These are phyloP conservation scores for Trametes cubensis DNA, from an alignment of 768 basidiomycete genomes.

Conservation along the genomic window DNA sequence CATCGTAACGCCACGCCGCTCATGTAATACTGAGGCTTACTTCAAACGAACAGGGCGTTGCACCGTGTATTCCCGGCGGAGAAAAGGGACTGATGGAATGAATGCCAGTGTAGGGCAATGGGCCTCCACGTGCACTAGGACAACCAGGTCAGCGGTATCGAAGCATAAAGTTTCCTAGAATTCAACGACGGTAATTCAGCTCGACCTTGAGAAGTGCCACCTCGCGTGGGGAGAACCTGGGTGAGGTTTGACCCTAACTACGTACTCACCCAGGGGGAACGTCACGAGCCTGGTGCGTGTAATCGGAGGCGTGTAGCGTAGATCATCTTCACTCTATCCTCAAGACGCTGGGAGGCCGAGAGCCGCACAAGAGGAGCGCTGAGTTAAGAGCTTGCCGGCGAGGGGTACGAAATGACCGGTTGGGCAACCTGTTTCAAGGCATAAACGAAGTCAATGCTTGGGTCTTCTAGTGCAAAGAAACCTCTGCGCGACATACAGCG, in stretches of 20 bases:
- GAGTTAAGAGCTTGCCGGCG: not conserved
- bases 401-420: slow-evolving; percentile 20
- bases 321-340: too few species aligned
- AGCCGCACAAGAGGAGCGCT: too few species aligned
- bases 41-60: not conserved
- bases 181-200: slow-evolving; percentile 2
- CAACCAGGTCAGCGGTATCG: slow-evolving; percentile 14
- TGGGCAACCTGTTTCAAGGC: slow-evolving; percentile 9
- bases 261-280: too few species aligned
- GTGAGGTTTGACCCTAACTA: not conserved
- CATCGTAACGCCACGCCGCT: too few species aligned
- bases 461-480: slow-evolving; percentile 21
- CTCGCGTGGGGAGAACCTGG: slow-evolving; percentile 4
- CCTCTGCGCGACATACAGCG: slow-evolving; percentile 2
- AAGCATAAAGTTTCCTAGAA: slow-evolving; percentile 23
- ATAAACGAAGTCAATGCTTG: slow-evolving; percentile 5
- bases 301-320: too few species aligned
- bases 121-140: slow-evolving; percentile 7
- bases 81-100: slow-evolving; percentile 9
- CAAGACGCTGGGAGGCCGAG: too few species aligned
- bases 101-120: slow-evolving; percentile 1
- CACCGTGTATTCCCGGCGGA: slow-evolving; percentile 13
- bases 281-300: too few species aligned
- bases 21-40: too few species aligned
- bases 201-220: slow-evolving; percentile 13